Base-by-base conservation (phyloP, 1,284 basidiomycete genomes). In the Ustilago loliicola region DNA sequence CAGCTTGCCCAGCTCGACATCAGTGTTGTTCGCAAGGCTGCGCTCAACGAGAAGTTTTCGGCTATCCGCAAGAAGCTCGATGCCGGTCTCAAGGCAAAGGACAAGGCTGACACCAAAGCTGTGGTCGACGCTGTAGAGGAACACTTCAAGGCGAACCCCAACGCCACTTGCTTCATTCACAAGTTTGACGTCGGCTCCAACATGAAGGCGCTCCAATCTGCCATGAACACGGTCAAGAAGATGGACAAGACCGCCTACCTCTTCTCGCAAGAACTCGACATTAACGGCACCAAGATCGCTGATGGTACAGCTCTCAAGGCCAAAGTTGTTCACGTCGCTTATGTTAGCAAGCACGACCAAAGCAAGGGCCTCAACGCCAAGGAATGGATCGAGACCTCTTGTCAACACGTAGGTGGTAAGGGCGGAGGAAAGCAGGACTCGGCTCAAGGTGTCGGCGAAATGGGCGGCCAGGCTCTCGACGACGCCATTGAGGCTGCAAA, bases 1-100 rank as follows among this genome's bases (percentile, higher is more conserved):
- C 94, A 95, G 87, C 91, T 99, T n/a, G 92, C 91, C 50, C 92
- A 94, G 86, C 90, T 93, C 23, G 94, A 96, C 84, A 96, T 98
- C 59, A 95, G 94, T 1, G 90, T 96, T 21, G 88, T 97, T 58
- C 90, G 90, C 78, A 98, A 98, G 88, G 90, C 91, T 3, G 90
- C 91, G 73, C 88, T 99, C 73, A 92, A 91, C 83, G 93, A 96
- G 66, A 90, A 90, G 34, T 90, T 95, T 63, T 89, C 89, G 17
- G 88, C 88, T 32, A 89, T 94, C 52, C 91, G 94, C 55, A 95
- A 95, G 87, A 91, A 91, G 30, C 92, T 96, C 79, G 93, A 94
- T 77, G 94, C 95, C 80, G 90, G 92, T 79, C 88, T 90, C 72
- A 98, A 96, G 88, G 95, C 94, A 76, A 91, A 90, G 83, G 92